Base-by-base conservation (phyloP, 1,139 yeast species). In the Meyerozyma athensensis region DNA sequence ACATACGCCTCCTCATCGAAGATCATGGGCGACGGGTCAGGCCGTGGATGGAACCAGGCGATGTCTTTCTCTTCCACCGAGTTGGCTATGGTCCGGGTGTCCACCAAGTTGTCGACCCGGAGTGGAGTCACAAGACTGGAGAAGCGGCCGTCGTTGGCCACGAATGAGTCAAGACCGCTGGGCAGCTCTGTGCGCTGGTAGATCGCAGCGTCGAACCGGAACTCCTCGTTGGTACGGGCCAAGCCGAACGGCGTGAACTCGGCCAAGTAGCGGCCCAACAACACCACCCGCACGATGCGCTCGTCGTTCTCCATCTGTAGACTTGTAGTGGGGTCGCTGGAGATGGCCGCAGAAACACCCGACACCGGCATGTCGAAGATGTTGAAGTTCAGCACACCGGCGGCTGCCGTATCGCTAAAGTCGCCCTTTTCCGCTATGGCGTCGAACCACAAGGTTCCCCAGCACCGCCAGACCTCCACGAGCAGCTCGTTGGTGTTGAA, bases 401-500 rank as follows among this genome's bases (percentile, higher is more conserved):
- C 77, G 30, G 71, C 70, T 37, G 63, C 70, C 34, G 69, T 62
- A 38, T 68, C 74, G 30, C 65, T 65, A 46, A 74, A 79, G 46
- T 78, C 83, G 3, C 65, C 65, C 46, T 79, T 79, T 17, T 60
- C 58, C 7, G 54, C 45, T 31, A 81, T 62, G 33, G 68, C 66
- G 56, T 84, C 90, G 59, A 77, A 84, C 90, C 92, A 84, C 31
- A 84, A 59, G 0, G 89, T 77, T 2, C 94, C 94, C 89, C 92
- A 83, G 52, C 89, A 80, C 53, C 80, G 80, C 89, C 90, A 83
- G 20, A 80, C 85, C 58, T 84, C 94, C 30, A 85, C 78, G 37
- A 84, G 61, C 34, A 67, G 73, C 56, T 83, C 92, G 52, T 77
- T 68, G 30, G 70, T 65, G 42, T 75, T 68, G 52, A 78, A 80